Conservation (phyloP, 2,329 filamentous ascomycete genomes). For the Aureobasidium sp. region DNA sequence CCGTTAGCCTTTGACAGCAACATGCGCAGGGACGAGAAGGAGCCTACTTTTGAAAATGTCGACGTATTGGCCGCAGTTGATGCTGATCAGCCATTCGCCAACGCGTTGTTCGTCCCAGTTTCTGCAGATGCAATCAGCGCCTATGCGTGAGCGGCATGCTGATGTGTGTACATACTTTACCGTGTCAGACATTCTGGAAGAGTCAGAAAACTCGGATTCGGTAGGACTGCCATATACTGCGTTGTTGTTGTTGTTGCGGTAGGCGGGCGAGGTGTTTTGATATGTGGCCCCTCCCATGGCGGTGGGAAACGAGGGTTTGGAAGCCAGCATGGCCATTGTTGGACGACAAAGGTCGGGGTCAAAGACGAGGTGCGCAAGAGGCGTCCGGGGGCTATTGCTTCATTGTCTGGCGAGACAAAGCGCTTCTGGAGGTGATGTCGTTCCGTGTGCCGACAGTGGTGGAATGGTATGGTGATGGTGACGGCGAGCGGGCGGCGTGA, state of each 20-base stretch:
- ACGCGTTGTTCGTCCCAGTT: slow-evolving; percentile 87
- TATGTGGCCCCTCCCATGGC: slow-evolving; percentile 20
- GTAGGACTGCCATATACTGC: slow-evolving; percentile 68
- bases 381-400: slow-evolving; percentile 4
- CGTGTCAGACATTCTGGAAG: slow-evolving; percentile 60
- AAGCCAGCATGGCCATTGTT: slow-evolving; percentile 68
- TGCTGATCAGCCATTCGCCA: slow-evolving; percentile 79
- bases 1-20: slow-evolving; percentile 19
- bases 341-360: slow-evolving; percentile 2
- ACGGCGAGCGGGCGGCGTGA: not conserved
- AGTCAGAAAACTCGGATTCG: slow-evolving; percentile 84
- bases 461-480: not conserved
- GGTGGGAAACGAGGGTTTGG: slow-evolving; percentile 61
- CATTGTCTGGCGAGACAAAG: slow-evolving; percentile 1
- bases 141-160: not conserved
- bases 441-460: not conserved
- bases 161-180: slow-evolving; percentile 29
- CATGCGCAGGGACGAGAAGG: not conserved
- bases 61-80: slow-evolving; percentile 92
- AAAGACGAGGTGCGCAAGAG: slow-evolving; percentile 7
- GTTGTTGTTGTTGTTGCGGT: slow-evolving; percentile 26
- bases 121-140: slow-evolving; percentile 27
- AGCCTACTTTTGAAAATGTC: slow-evolving; percentile 63
- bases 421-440: not conserved
- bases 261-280: slow-evolving; percentile 18